phyloP scores from a whole-genome alignment of 208 protist species.

The Tritrichomonas foetus region DNA sequence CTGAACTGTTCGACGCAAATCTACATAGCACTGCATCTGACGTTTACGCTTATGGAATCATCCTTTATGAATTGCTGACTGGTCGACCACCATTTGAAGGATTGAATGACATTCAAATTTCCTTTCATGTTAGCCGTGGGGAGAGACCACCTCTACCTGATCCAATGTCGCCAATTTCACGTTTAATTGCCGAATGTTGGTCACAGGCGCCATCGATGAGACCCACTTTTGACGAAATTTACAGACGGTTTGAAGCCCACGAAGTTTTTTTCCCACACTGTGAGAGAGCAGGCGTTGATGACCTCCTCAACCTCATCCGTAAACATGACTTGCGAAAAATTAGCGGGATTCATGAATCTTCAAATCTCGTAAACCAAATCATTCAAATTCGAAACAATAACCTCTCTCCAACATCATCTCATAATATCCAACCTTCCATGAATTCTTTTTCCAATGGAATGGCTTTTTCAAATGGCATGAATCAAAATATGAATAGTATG shows the following conservation, averaged over 20 bases:
- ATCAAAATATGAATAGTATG: too few species aligned
- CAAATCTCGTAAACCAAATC: too few species aligned
- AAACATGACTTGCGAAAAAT: not conserved
- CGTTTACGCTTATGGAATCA: not conserved
- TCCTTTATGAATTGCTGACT: conserved; percentile 23
- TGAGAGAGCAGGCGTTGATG: not conserved
- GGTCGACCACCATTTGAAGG: not conserved
- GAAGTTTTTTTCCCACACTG: not conserved
- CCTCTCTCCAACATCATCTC: too few species aligned
- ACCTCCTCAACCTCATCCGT: not conserved
- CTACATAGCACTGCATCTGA: not conserved
- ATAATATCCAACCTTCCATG: too few species aligned
- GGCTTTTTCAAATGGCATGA: too few species aligned
- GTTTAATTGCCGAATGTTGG: not conserved
- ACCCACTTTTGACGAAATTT: not conserved
- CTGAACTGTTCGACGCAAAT: not conserved
- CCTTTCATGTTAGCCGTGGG: not conserved
- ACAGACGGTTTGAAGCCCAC: not conserved
- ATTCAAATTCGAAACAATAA: too few species aligned
- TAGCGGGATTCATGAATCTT: too few species aligned
- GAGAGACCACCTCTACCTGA: not conserved
- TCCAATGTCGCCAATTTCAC: not conserved
- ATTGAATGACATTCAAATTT: not conserved
- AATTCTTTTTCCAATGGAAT: too few species aligned
- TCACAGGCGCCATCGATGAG: not conserved